Conservation (phyloP, 176 grass and related monocot species). For the Olyra latifolia region DNA sequence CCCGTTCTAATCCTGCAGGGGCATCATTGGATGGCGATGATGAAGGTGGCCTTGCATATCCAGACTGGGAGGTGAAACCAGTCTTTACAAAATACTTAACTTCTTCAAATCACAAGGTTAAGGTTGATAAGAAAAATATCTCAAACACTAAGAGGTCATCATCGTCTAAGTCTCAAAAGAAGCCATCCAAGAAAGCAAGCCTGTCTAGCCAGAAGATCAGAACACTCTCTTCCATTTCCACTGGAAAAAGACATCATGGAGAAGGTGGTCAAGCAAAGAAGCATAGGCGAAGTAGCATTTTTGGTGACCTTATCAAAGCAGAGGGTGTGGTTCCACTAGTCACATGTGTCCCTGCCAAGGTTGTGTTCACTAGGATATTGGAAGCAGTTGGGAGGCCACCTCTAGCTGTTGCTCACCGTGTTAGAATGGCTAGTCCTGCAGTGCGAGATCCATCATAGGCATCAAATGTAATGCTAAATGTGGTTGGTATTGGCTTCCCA, state of each 20-base stretch:
- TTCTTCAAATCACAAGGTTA: constrained; percentile 43
- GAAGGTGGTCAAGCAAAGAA: constrained; percentile 42
- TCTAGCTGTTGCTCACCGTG: constrained; percentile 38
- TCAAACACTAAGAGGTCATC: constrained; percentile 33
- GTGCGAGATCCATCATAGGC: constrained; percentile 51
- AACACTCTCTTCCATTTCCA: constrained; percentile 61
- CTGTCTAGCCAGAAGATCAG: constrained; percentile 69
- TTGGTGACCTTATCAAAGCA: constrained; percentile 65
- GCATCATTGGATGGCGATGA: constrained; percentile 54
- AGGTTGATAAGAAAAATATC: constrained; percentile 48
- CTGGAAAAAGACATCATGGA: constrained; percentile 48
- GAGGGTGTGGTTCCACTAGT: constrained; percentile 68
- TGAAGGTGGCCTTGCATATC: constrained; percentile 45
- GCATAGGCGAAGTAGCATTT: constrained; percentile 47
- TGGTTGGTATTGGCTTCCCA: constrained; percentile 21
- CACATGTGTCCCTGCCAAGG: constrained; percentile 87
- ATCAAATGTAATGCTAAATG: constrained; percentile 18
- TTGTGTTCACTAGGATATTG: constrained; percentile 94
- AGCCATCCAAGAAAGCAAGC: constrained; percentile 64
- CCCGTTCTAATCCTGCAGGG: constrained; percentile 59
- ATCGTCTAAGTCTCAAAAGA: constrained; percentile 59
- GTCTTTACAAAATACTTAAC: constrained; percentile 39
- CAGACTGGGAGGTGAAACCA: constrained; percentile 58
- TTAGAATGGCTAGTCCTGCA: constrained; percentile 62
- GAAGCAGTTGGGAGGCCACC: constrained; percentile 86